phyloP scores from a whole-genome alignment of 2,329 filamentous ascomycete genomes.

The Microdochium nivale region DNA sequence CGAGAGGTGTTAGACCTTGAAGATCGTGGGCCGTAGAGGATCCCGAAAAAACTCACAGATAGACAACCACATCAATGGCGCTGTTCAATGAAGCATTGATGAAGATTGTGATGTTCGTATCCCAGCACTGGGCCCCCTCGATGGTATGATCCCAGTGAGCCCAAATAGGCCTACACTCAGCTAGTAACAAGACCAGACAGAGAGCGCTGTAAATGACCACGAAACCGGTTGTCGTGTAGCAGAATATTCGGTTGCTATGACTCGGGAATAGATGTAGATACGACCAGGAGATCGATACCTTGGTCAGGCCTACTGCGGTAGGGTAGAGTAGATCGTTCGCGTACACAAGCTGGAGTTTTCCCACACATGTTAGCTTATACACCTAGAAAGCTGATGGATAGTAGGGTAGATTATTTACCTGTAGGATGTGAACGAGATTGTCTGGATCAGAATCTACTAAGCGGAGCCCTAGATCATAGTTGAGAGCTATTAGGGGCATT shows the following conservation, averaged over 20 bases:
- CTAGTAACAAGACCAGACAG: not conserved
- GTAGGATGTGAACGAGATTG: not conserved
- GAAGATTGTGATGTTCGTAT: not conserved
- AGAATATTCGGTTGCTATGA: not conserved
- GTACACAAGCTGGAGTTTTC: not conserved
- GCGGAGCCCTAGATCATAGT: not conserved
- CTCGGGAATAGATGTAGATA: not conserved
- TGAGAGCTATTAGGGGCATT: not conserved
- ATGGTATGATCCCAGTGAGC: not conserved
- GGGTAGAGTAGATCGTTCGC: not conserved
- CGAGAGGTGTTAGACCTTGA: not conserved
- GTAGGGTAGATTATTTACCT: not conserved
- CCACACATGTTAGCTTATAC: not conserved
- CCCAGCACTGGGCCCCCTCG: not conserved
- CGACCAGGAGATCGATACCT: not conserved
- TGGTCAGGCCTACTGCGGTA: not conserved
- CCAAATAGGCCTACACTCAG: not conserved
- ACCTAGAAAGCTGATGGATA: not conserved
- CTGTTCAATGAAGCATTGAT: not conserved
- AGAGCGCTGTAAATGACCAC: not conserved
- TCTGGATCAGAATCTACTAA: not conserved
- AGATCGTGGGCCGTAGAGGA: not conserved
- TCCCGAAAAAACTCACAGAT: not conserved
- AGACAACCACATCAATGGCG: not conserved
- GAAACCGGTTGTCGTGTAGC: not conserved